Evolutionary conservation across 805 yeast genomes (phyloP), one percentile per base, ranked within the genome.

Genomic region (Cephaloascus albidus): DNA sequence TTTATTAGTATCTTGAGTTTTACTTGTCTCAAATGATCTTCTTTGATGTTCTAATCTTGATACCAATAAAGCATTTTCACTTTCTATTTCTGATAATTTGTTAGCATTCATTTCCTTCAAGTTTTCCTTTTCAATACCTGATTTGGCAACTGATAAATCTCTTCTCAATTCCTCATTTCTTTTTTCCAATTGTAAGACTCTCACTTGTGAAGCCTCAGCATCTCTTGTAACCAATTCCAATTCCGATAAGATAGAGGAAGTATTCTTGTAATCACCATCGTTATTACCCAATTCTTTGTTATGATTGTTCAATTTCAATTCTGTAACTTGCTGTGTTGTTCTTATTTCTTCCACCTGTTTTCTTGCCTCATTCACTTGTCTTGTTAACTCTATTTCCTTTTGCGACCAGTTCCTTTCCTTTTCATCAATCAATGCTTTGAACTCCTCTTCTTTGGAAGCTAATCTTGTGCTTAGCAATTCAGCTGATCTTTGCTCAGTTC

Each of bases 101-200:
- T 68, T 69, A 36, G 61, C 63, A 41, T 61, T 65, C 35, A 57
- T 61, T 42, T 68, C 70, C 39, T 61, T 61, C 19, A 72, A 36
- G 12, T 46, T 46, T 54, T 70, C 44, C 46, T 58, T 46, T 62
- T 72, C 52, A 51, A 65, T 46, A 58, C 75, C 68, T 39, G 72
- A 68, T 31, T 74, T 74, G 2, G 76, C 68, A 35, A 65, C 58
- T 33, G 82, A 74, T 38, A 88, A 56, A 40, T 83, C 83, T 15
- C 77, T 67, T 42, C 86, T 73, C 39, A 88, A 64, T 38, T 81
- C 80, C 51, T 84, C 85, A 51, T 87, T 89, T 43, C 95, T 69
- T 44, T 74, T 74, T 54, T 87, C 95, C 39, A 88, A 70, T 49
- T 82, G 87, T 37, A 76, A 54, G 1, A 78, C 72, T 41, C 93